Evolutionary conservation across 495 filamentous ascomycete species (phyloP), one percentile per base, ranked within the genome.

Genomic region (Daldinia childiae): DNA sequence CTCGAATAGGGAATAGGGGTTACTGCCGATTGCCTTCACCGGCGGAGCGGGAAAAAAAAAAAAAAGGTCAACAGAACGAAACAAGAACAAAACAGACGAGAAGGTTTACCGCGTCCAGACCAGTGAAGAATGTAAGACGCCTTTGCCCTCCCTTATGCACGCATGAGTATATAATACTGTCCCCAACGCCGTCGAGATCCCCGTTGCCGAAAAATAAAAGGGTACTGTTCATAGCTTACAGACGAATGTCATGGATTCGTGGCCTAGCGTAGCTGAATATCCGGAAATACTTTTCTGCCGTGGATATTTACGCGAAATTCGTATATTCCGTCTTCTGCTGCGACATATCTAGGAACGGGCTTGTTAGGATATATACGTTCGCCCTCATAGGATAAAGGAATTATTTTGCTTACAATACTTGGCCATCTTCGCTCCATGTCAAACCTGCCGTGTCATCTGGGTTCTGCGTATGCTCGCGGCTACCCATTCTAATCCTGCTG

Each of bases 251-350:
- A 39, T 32, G 45, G 32, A 11, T 30, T 11, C n/a, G 1, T 30
- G 12, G 11, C 29, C 50, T 58, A 93, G 60, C 90, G 83, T 66
- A 87, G 84, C 24, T 81, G 80, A 43, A 91, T 80, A 34, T 84
- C 83, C 27, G 91, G 90, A 72, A 89, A 91, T 5, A 86, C 83
- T 77, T 88, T 91, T 64, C 91, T 84, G 56, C 87, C 85, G n/a
- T 83, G 75, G 21, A 89, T 74, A 73, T 94, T 90, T 62, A 93
- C 82, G 24, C 84, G 84, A 67, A 89, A 91, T 78, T 93, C 90
- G 65, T 91, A 90, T 17, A 94, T 90, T 19, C 92, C 92, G 56
- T 90, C 85, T 59, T 91, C 84, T 3, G 90, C 91, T n/a, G 86
- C 92, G 72, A 92, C 83, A 69, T 89, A 93, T 65, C 92, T 93